phyloP scores from a whole-genome alignment of 1,284 basidiomycete genomes.

The Cutaneotrichosporon arboriforme region DNA sequence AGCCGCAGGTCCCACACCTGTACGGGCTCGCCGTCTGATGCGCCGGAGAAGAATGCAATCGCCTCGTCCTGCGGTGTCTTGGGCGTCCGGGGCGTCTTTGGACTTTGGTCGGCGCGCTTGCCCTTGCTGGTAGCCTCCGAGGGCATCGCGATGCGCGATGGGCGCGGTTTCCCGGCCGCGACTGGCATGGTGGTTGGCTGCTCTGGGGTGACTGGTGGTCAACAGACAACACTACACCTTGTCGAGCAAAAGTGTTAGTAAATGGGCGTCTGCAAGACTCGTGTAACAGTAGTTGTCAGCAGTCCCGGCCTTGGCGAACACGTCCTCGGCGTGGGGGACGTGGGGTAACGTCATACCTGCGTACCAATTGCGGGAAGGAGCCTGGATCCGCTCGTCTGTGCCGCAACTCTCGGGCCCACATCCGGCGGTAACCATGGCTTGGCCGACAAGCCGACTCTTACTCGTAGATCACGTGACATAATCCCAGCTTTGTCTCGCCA shows the following conservation, averaged over 20 bases:
- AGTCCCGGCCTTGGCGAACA: no score
- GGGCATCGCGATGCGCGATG: conserved; percentile 8
- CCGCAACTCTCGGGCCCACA: no score
- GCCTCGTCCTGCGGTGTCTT: conserved; percentile 88
- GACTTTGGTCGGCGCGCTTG: neutral
- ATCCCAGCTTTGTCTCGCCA: no score
- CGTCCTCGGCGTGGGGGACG: no score
- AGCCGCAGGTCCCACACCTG: conserved; percentile 77
- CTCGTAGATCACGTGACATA: no score
- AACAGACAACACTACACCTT: neutral
- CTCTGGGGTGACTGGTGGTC: neutral
- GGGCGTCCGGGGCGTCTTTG: conserved; percentile 50
- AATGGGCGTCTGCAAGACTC: no score
- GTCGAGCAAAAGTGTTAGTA: neutral
- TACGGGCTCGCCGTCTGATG: conserved; percentile 57
- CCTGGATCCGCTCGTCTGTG: no score
- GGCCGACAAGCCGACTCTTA: no score
- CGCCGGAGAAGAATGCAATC: conserved; percentile 71
- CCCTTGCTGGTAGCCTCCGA: neutral
- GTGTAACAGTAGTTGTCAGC: no score
- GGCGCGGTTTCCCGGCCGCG: conserved; percentile 7
- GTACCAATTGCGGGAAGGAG: no score
- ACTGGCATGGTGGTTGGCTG: neutral
- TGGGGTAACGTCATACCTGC: no score
- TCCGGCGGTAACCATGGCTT: no score